A percentile compares a stretch with the other conserved stretches of the same genome.
phyloP scores from a whole-genome alignment of 2,329 filamentous ascomycete genomes.

The Nigrospora sphaerica region DNA sequence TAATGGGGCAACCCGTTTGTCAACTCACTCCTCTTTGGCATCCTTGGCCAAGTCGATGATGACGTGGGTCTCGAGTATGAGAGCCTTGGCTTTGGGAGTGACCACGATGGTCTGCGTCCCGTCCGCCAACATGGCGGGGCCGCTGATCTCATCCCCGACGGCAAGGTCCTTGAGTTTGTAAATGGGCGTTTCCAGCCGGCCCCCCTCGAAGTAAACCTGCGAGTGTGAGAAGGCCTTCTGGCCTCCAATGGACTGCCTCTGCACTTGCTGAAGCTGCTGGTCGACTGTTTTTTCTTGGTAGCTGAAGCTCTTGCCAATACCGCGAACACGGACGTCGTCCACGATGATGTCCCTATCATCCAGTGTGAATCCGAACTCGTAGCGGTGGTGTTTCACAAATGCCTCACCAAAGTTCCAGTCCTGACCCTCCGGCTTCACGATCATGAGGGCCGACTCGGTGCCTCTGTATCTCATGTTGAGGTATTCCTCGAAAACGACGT shows the following conservation, averaged over 20 bases:
- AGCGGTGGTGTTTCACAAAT: constrained; percentile 80
- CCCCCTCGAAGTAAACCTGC: constrained; percentile 78
- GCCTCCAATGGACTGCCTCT: constrained; percentile 46
- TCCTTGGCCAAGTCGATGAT: constrained; percentile 73
- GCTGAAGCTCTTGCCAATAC: constrained; percentile 82
- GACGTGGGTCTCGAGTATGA: constrained; percentile 80
- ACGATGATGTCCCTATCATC: constrained; percentile 80
- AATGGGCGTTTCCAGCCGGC: constrained; percentile 69
- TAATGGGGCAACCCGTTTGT: not conserved
- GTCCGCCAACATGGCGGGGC: constrained; percentile 81
- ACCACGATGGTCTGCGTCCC: constrained; percentile 90
- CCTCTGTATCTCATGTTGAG: constrained; percentile 90
- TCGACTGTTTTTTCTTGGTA: constrained; percentile 77
- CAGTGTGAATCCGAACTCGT: constrained; percentile 89
- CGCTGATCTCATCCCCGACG: constrained; percentile 65
- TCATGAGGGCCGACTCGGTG: constrained; percentile 87
- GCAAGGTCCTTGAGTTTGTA: constrained; percentile 73
- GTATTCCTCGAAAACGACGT: constrained; percentile 84
- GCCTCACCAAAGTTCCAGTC: constrained; percentile 79
- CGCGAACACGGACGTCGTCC: constrained; percentile 81
- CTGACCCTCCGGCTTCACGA: constrained; percentile 60
- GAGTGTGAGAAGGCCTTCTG: constrained; percentile 59
- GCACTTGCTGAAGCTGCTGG: constrained; percentile 68
- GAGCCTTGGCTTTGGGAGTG: constrained; percentile 67
- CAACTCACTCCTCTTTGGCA: constrained; percentile 30